A percentile compares a stretch with the other conserved stretches of the same genome.
These are phyloP conservation scores for Candida tallmaniae DNA, from an alignment of 805 yeast species.

Conservation along the genomic window DNA sequence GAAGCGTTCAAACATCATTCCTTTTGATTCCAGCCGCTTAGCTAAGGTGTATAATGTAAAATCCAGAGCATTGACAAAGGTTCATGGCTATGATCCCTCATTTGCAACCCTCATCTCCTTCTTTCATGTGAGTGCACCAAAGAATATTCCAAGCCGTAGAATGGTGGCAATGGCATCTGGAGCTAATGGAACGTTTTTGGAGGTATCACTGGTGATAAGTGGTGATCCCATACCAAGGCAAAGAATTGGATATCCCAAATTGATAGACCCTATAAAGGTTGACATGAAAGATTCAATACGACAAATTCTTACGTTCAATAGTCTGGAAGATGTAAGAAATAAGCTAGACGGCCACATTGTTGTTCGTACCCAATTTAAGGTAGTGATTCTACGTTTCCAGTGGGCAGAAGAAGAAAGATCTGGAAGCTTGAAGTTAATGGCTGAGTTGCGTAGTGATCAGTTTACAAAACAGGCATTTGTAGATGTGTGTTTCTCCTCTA, in stretches of 20 bases:
- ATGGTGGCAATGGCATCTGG: conserved; percentile 29
- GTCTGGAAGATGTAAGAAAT: conserved; percentile 16
- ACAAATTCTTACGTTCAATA: conserved; percentile 31
- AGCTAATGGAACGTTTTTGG: conserved; percentile 16
- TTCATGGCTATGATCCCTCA: conserved; percentile 30
- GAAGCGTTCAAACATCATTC: background rate
- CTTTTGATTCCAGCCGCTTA: background rate
- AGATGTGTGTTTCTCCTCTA: conserved; percentile 41
- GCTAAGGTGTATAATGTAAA: background rate
- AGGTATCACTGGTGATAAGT: conserved; percentile 8
- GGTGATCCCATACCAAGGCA: background rate
- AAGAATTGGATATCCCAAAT: conserved; percentile 1
- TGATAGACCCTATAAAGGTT: conserved; percentile 12
- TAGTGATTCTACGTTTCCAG: conserved; percentile 28
- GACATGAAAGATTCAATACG: conserved; percentile 34
- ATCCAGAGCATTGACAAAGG: conserved; percentile 19
- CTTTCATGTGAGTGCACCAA: conserved; percentile 14
- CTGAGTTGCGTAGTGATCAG: conserved; percentile 2
- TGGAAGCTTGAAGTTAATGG: conserved; percentile 8
- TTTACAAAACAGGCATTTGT: conserved; percentile 27
- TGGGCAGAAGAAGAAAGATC: conserved; percentile 10
- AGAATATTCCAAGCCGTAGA: too few species aligned
- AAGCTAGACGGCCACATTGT: conserved; percentile 20
- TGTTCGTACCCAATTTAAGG: conserved; percentile 33
- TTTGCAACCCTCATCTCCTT: conserved; percentile 20